These are phyloP conservation scores for Colletotrichum sp. DNA, from an alignment of 2,329 filamentous ascomycete genomes.

Conservation along the genomic window DNA sequence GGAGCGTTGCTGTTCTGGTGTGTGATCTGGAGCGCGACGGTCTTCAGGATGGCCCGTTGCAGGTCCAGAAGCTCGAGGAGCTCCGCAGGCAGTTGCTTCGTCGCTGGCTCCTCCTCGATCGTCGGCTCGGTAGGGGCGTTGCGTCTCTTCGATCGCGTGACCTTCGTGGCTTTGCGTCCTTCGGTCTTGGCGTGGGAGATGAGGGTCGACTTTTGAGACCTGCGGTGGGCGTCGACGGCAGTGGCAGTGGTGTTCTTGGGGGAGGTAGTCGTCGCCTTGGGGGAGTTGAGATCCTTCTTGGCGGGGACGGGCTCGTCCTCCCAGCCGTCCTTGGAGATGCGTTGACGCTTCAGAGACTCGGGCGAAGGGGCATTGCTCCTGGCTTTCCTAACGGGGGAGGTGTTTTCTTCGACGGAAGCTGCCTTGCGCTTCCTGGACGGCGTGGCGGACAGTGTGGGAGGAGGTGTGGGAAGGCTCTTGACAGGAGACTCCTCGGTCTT, in stretches of 20 bases:
- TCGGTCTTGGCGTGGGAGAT: slow-evolving; percentile 32
- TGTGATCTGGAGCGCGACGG: slow-evolving; percentile 71
- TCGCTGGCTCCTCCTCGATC: slow-evolving; percentile 33
- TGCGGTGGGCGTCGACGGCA: slow-evolving; percentile 13
- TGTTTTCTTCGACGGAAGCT: slow-evolving; percentile 4
- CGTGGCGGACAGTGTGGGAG: not conserved
- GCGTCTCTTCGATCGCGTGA: slow-evolving; percentile 20
- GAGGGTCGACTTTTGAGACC: slow-evolving; percentile 31
- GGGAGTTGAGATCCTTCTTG: slow-evolving; percentile 6
- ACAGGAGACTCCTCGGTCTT: slow-evolving; percentile 7
- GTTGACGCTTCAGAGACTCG: slow-evolving; percentile 16
- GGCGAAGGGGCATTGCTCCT: not conserved
- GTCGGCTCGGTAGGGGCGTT: slow-evolving; percentile 2
- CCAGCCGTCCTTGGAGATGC: not conserved
- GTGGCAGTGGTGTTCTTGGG: not conserved
- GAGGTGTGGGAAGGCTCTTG: not conserved
- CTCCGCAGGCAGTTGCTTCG: slow-evolving; percentile 50
- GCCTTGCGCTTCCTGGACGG: slow-evolving; percentile 22
- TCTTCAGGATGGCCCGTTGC: slow-evolving; percentile 71
- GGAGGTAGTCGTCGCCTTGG: not conserved
- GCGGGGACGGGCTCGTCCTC: slow-evolving; percentile 20
- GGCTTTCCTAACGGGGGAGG: not conserved
- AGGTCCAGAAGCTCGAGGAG: slow-evolving; percentile 66
- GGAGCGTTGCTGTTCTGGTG: slow-evolving; percentile 70
- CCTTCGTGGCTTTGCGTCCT: slow-evolving; percentile 27